Evolutionary conservation across 2,329 filamentous ascomycete genomes (phyloP).

Genomic region (Colletotrichum salicis): DNA sequence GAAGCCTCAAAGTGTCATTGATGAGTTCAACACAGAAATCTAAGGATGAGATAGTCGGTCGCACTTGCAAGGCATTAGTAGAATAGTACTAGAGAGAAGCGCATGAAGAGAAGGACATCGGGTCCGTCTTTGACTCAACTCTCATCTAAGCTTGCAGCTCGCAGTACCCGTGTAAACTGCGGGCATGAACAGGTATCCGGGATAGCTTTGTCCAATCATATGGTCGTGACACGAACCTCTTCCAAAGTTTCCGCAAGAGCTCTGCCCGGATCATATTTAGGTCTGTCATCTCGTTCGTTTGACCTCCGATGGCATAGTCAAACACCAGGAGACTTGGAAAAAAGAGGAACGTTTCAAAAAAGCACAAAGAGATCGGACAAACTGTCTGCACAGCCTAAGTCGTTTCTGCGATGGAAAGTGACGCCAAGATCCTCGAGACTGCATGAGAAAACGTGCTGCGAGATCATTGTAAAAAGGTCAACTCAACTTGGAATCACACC

Average conservation of each 20-base stretch:
- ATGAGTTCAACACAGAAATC: constrained; percentile 52
- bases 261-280: background rate
- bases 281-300: background rate
- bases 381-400: background rate
- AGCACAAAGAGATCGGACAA: constrained; percentile 1
- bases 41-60: background rate
- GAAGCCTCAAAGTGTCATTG: constrained; percentile 63
- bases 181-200: background rate
- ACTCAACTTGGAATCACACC: no score
- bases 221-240: background rate
- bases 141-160: background rate
- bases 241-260: background rate
- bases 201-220: background rate
- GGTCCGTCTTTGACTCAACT: background rate
- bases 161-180: background rate
- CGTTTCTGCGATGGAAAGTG: background rate
- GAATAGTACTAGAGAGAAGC: background rate
- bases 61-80: background rate
- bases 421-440: background rate
- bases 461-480: background rate
- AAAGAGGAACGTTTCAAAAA: constrained; percentile 11
- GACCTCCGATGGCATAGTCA: background rate
- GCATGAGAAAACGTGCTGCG: background rate
- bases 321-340: background rate
- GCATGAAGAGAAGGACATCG: no score